phyloP scores from a whole-genome alignment of 2,329 filamentous ascomycete species.

The Penicillium palitans region DNA sequence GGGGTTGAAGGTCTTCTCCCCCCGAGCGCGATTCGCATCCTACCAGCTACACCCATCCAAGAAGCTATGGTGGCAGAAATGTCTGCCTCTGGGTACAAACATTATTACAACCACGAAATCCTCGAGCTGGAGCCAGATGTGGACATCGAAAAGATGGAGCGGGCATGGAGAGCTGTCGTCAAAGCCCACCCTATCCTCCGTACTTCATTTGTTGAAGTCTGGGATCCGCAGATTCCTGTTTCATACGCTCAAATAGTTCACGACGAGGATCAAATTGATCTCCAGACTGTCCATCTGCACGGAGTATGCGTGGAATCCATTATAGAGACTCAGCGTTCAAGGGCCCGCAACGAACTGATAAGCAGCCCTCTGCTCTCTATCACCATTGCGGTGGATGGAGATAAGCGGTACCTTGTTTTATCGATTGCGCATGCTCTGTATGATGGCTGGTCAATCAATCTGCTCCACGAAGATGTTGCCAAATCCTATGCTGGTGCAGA shows the following conservation, averaged over 20 bases:
- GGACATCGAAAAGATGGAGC: conserved; percentile 57
- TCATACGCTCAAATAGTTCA: conserved; percentile 60
- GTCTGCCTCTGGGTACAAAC: conserved; percentile 68
- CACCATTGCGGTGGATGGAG: conserved; percentile 36
- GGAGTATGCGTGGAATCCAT: conserved; percentile 25
- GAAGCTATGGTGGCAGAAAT: conserved; percentile 85
- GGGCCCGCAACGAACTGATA: conserved; percentile 6
- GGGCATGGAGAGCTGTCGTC: conserved; percentile 64
- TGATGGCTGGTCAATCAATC: conserved; percentile 77
- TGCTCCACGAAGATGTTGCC: conserved; percentile 71
- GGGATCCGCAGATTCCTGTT: conserved; percentile 57
- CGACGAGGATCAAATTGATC: conserved; percentile 31
- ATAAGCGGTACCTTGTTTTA: conserved; percentile 54
- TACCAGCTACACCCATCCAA: conserved; percentile 80
- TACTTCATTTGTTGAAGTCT: conserved; percentile 69
- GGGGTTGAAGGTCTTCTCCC: conserved; percentile 38
- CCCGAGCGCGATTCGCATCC: conserved; percentile 55
- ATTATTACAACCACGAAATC: conserved; percentile 85
- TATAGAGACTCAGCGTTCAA: conserved; percentile 20
- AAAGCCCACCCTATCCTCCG: conserved; percentile 68
- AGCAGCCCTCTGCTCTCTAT: conserved; percentile 38
- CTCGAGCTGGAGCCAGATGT: conserved; percentile 59
- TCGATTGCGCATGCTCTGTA: conserved; percentile 86
- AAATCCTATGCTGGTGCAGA: conserved; percentile 59
- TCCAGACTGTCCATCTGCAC: conserved; percentile 30